Evolutionary conservation across 495 filamentous ascomycete genomes (phyloP), one percentile per base, ranked within the genome.

Genomic region (Penicillium argentinense): DNA sequence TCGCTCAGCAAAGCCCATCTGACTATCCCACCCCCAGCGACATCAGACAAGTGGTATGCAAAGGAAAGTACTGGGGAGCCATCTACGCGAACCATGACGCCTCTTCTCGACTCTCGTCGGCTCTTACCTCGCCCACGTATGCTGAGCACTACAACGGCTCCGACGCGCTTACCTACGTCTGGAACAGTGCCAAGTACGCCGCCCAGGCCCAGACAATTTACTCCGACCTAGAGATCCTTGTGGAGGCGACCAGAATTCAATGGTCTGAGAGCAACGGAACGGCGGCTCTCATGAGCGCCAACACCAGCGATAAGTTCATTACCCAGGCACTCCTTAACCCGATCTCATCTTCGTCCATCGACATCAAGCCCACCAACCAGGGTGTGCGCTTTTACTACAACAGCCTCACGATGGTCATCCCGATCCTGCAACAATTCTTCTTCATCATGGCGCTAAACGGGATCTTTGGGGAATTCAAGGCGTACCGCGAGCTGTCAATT

Each of bases 351-450:
- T 1, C 29, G 3, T 9, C 8, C 1, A 32, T 14, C 2, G 11
- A 32, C 12, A n/a, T 32, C n/a, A 1, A 32, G 2, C 2, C 29
- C n/a, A 32, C n/a, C 3, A 2, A 1, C 16, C 29, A 32, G 16
- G 11, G 29, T 13, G 12, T n/a, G 6, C 3, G 29, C 8, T 9
- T 32, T 14, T n/a, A 11, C 27, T 75, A 73, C 58, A 76, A 76
- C 56, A 74, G 68, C 1, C 42, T 76, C 11, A 59, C 63, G 9
- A 69, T 75, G 19, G 62, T 75, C 39, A 54, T 72, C 33, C 38
- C 54, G 8, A 42, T 78, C 3, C 63, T 78, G 41, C 66, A 71
- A 44, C 64, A 76, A 42, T 78, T 78, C 55, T 76, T 78, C 62
- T 78, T 67, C 57, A 54, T 77, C 7, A 59, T 48, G 51, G 68